These are phyloP conservation scores for Malassezia sympodialis DNA, from an alignment of 1,284 basidiomycete species.

Conservation along the genomic window DNA sequence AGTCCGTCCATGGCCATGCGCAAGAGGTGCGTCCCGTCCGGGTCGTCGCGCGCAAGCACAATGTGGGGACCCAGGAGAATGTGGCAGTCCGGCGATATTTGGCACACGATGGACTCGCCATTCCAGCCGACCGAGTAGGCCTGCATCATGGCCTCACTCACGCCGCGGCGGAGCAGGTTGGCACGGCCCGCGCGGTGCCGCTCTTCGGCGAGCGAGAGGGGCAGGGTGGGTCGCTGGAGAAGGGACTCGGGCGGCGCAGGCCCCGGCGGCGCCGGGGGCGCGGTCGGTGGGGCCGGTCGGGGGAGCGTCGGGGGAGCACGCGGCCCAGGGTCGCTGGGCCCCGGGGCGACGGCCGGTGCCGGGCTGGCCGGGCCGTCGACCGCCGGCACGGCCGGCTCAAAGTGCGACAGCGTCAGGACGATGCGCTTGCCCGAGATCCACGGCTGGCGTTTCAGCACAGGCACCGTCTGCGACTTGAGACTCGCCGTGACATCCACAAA, in stretches of 20 bases:
- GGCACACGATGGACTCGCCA: conserved; percentile 37
- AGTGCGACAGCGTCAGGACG: conserved; percentile 37
- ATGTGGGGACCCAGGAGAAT: conserved; percentile 17
- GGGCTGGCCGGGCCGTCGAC: neutral
- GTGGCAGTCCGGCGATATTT: conserved; percentile 25
- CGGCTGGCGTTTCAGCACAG: conserved; percentile 35
- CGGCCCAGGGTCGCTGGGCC: neutral
- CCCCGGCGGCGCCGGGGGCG: neutral
- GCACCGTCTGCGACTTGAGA: conserved; percentile 34
- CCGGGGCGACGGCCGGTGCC: no score
- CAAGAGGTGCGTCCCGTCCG: conserved; percentile 28
- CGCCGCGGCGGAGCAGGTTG: conserved; percentile 39
- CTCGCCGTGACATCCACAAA: conserved; percentile 43
- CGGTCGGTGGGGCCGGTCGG: no score
- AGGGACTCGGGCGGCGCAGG: no score
- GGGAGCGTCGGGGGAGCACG: no score
- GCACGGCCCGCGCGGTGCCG: conserved; percentile 37
- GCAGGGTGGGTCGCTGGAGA: neutral
- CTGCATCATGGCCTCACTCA: conserved; percentile 43
- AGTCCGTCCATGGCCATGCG: conserved; percentile 4
- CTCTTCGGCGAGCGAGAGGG: conserved; percentile 17
- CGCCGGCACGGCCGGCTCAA: conserved; percentile 32
- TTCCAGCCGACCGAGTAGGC: conserved; percentile 42
- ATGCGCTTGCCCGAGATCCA: conserved; percentile 37
- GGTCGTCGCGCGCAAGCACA: conserved; percentile 26